Evolutionary conservation across 805 yeast species (phyloP).

Genomic region (Teunomyces stri): DNA sequence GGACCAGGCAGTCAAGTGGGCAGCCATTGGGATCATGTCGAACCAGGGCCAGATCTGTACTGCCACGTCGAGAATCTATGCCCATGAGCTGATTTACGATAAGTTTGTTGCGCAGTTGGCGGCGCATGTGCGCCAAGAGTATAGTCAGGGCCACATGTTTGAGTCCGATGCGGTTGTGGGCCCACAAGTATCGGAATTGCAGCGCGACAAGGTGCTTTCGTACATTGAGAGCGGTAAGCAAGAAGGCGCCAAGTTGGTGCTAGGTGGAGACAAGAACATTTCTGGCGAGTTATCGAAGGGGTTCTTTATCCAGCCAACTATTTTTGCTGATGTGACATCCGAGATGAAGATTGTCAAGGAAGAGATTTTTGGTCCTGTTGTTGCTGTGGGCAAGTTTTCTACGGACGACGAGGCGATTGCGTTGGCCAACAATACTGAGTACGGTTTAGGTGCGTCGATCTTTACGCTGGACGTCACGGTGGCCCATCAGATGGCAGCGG

Average conservation of each 20-base stretch:
- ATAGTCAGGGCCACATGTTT: conserved; percentile 58
- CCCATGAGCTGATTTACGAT: conserved; percentile 56
- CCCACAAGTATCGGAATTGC: conserved; percentile 58
- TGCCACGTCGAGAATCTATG: conserved; percentile 60
- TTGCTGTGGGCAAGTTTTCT: conserved; percentile 60
- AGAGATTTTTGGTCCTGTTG: conserved; percentile 90
- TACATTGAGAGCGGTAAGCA: conserved; percentile 44
- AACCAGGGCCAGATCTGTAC: conserved; percentile 72
- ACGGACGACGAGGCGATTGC: conserved; percentile 66
- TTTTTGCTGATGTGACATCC: conserved; percentile 68
- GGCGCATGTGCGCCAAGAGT: conserved; percentile 44
- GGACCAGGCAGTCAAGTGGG: conserved; percentile 67
- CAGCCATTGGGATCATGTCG: conserved; percentile 60
- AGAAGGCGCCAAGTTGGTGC: conserved; percentile 42
- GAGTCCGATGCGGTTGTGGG: conserved; percentile 50
- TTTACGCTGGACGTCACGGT: conserved; percentile 65
- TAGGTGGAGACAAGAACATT: conserved; percentile 42
- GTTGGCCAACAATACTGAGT: conserved; percentile 68
- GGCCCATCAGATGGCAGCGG: conserved; percentile 63
- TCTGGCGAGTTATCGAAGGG: conserved; percentile 47
- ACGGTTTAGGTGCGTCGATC: conserved; percentile 82
- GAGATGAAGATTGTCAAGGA: conserved; percentile 66
- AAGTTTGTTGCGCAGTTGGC: conserved; percentile 47
- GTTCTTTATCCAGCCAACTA: conserved; percentile 70
- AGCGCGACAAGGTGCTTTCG: conserved; percentile 47